A percentile compares a stretch with the other conserved stretches of the same genome.
Evolutionary conservation across 2,329 filamentous ascomycete genomes (phyloP).

Genomic region (Aschersonia sp.): DNA sequence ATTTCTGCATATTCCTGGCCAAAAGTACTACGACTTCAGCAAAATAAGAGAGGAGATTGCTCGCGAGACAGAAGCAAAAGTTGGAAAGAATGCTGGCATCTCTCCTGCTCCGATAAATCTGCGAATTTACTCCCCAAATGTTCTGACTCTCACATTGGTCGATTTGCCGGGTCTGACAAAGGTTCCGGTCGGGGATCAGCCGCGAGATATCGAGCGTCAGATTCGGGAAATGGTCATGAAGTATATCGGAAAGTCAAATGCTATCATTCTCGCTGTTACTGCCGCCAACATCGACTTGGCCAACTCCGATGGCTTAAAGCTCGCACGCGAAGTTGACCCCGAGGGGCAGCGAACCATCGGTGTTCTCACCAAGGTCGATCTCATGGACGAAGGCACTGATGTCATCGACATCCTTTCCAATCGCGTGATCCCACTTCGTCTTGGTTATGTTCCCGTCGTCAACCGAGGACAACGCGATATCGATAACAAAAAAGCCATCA

Average conservation of each 20-base stretch:
- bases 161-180: constrained; percentile 94
- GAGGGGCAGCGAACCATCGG: constrained; percentile 96
- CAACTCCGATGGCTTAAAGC: constrained; percentile 94
- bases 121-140: constrained; percentile 95
- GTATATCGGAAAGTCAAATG: constrained; percentile 96
- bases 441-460: constrained; percentile 95
- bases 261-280: constrained; percentile 92
- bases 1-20: constrained; percentile 92
- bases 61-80: constrained; percentile 91
- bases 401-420: constrained; percentile 97
- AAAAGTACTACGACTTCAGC: constrained; percentile 97
- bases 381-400: constrained; percentile 98
- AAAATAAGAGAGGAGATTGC: constrained; percentile 98
- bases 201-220: constrained; percentile 89
- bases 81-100: constrained; percentile 90
- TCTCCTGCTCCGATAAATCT: constrained; percentile 95
- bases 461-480: constrained; percentile 97
- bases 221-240: constrained; percentile 98
- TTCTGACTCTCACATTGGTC: constrained; percentile 89
- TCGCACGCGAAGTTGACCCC: constrained; percentile 91
- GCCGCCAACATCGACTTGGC: constrained; percentile 96
- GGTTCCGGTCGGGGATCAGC: constrained; percentile 92
- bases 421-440: constrained; percentile 83
- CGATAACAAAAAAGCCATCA: constrained; percentile 93
- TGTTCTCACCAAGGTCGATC: constrained; percentile 94